Evolutionary conservation across 1,284 basidiomycete genomes (phyloP).

Genomic region (Ganoderma meredithae): DNA sequence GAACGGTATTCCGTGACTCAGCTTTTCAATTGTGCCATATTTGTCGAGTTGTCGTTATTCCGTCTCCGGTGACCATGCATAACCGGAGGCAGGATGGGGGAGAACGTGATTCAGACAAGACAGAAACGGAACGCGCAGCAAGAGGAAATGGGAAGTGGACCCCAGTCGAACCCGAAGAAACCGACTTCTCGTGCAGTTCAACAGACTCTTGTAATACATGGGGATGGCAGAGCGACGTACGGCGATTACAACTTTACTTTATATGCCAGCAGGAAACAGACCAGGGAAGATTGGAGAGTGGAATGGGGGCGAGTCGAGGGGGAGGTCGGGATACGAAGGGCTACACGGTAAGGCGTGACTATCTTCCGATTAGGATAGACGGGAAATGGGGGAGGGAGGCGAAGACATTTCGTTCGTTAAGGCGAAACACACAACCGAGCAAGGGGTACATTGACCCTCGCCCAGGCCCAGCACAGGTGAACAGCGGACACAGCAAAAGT

Average conservation of each 20-base stretch:
- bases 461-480: neutral
- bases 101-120: neutral
- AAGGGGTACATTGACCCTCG: neutral
- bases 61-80: neutral
- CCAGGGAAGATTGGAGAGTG: neutral
- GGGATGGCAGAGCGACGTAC: constrained; percentile 6
- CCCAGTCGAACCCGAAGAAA: constrained; percentile 3
- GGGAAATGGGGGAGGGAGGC: neutral
- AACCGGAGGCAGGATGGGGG: neutral
- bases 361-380: neutral
- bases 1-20: neutral
- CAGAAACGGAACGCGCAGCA: neutral
- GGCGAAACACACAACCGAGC: constrained; percentile 7
- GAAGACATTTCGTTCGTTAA: constrained; percentile 8
- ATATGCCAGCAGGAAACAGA: constrained; percentile 26
- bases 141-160: neutral
- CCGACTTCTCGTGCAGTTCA: constrained; percentile 25
- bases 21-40: constrained; percentile 1
- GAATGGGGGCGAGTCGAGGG: neutral
- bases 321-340: neutral
- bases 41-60: neutral
- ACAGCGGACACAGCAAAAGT: neutral
- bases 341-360: constrained; percentile 2
- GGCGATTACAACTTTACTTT: constrained; percentile 33
- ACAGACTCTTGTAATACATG: constrained; percentile 28